Evolutionary conservation across 2,329 filamentous ascomycete genomes (phyloP), one percentile per base, ranked within the genome.

Genomic region (Calonectria pseudoreteaudii): DNA sequence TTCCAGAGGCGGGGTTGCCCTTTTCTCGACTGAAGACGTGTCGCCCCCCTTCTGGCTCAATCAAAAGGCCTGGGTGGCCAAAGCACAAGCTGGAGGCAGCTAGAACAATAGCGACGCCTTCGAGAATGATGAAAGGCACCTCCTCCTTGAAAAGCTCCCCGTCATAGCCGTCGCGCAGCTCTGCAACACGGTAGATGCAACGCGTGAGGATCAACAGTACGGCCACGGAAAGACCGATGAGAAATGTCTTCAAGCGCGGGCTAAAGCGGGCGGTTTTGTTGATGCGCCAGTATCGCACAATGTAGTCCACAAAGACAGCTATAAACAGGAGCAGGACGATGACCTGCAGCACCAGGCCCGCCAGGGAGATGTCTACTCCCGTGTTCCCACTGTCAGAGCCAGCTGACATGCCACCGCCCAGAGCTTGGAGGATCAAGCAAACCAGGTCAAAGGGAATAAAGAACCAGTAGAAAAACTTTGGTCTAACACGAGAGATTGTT

Each of bases 151-250:
- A 90, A 73, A 93, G 82, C 1, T 85, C 80, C 0, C 91, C 91
- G 26, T 80, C 60, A 85, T 92, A 94, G 4, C 93, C 93, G 34
- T 92, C 88, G 72, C 87, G 89, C 60, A 94, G 84, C 85, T 94
- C 93, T 5, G 89, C 90, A 34, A 93, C 90, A 72, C 93, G 89
- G 82, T 91, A 94, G 56, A 89, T 86, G 78, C 90, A 93, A 41
- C 93, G 87, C 23, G 89, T 87, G 53, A 94, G 88, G 78, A 94
- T 91, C 56, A 90, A 86, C 9, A 93, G 53, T 30, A 91, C 90
- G 9, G 91, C 87, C 9, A 89, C 78, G 0, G 84, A 80, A 30
- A 93, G 84, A 53, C 88, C 90, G 18, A 80, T 70, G 58, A 92
- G 84, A 80, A 93, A 93, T 68, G 80, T 56, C 20, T 76, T 79